Base-by-base conservation (phyloP, 495 filamentous ascomycete genomes). In the Copromyces sp. region DNA sequence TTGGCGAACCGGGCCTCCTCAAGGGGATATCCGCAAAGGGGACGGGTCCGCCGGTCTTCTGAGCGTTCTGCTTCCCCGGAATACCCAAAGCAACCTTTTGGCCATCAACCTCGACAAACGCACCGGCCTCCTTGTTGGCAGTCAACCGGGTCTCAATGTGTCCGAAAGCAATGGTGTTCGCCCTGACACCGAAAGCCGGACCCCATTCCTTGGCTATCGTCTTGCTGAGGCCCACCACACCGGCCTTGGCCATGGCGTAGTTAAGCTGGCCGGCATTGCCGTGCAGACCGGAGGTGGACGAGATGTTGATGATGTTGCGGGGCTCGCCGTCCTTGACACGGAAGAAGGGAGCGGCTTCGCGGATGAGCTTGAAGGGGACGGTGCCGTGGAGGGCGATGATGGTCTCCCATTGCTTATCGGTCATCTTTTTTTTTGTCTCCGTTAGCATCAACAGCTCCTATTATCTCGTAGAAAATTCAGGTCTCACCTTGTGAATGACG, bases 171-270 rank as follows among this genome's bases (percentile, higher is more conserved):
- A 95, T 83, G 17, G 93, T 93, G 81, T 96, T 96, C 16, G 91
- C 89, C 53, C 93, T 85, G 2, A 97, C 93, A 59, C 93, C 93
- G 76, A 93, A 97, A 29, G 84, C 79, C 0, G 93, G 93, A 42
- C 93, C 93, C 93, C 93, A 96, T 85, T 97, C 93, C 82, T 96
- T 96, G 37, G 93, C 93, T 78, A 96, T 93, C 12, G 92, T 92
- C 81, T 94, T 93, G 70, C 91, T 92, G 7, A 97, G 83, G 3
- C 93, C 93, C 12, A 87, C 86, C 12, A 95, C 88, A 41, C 92
- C 93, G 29, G 93, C 90, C 83, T 97, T 95, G 65, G 92, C 93
- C 42, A 93, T 83, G 59, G 90, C 87, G 81, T 95, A 96, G 85
- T 95, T 97, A 68, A 89, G 87, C 84, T 97, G 93, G 35, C 93